Base-by-base conservation (phyloP, 2,329 filamentous ascomycete genomes). In the Pseudocercospora musae region DNA sequence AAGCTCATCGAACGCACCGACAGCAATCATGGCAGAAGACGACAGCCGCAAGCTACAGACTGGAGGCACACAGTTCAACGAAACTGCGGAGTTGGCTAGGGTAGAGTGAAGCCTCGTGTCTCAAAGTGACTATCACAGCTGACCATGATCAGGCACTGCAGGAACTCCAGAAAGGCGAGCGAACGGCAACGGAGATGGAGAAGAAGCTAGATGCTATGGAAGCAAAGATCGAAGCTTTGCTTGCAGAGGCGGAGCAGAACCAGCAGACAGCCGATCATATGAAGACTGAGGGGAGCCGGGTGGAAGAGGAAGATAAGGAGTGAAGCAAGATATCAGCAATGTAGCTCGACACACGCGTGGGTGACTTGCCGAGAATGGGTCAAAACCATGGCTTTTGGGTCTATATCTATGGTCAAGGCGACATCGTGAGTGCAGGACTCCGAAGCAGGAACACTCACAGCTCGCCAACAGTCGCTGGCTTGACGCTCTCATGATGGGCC, bases 161-260 rank as follows among this genome's bases (percentile, higher is more conserved):
- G 67, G 80, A 82, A 62, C 76, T 83, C 33, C 77, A 79, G 33
- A 83, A 81, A 62, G 84, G 84, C 69, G 84, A 87, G 73, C 77
- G 77, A 62, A 82, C 84, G 31, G 84, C 84, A 5, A 75, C 81
- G 27, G 82, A 80, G 20, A 73, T 87, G 29, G 84, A 87, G 70
- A 79, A 78, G 63, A 81, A 85, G 67, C 78, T 87, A 31, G 79
- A 78, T 61, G 76, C 76, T 23, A 77, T 87, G 58, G 84, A 87
- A 70, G 78, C 76, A 59, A 83, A 82, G 72, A 85, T 87, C 53
- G 81, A 84, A 65, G 78, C 80, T 49, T 71, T 85, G 4, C 74
- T 85, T 18, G 81, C 78, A 15, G 78, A 79, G 58, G 79, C 82
- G 20, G 80, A 81, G 62, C 75, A 76, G 58, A 75, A 79, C 3